Conservation (phyloP, 345 rosid genomes). For the Reutealis trisperma region DNA sequence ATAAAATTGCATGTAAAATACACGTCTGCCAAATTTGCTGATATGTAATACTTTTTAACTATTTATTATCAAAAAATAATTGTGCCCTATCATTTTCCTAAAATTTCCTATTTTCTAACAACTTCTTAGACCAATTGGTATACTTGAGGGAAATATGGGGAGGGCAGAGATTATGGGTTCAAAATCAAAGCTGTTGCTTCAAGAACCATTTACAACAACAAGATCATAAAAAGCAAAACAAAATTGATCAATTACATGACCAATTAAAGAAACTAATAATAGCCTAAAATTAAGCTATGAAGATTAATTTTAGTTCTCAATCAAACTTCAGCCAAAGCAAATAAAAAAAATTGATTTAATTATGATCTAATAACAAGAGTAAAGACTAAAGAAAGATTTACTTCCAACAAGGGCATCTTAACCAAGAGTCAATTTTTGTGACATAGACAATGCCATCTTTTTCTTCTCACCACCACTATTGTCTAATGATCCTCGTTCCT, state of each 20-base stretch:
- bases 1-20: too few species aligned
- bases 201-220: not conserved
- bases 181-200: not conserved
- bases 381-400: constrained; percentile 27
- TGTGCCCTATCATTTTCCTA: too few species aligned
- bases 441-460: constrained; percentile 57
- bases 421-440: constrained; percentile 63
- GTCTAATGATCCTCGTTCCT: constrained; percentile 36
- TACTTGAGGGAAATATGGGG: not conserved
- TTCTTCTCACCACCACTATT: constrained; percentile 26
- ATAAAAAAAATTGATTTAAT: not conserved
- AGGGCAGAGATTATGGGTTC: not conserved
- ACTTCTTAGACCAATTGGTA: not conserved
- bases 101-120: too few species aligned
- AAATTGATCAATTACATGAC: too few species aligned
- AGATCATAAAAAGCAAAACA: not conserved
- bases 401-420: constrained; percentile 74
- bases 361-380: not conserved
- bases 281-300: too few species aligned
- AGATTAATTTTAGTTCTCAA: too few species aligned
- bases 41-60: too few species aligned
- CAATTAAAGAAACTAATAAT: not conserved
- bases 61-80: too few species aligned
- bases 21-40: too few species aligned
- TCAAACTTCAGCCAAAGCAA: not conserved